Evolutionary conservation across 2,329 filamentous ascomycete genomes (phyloP).

Genomic region (Xylariaceae sp.): DNA sequence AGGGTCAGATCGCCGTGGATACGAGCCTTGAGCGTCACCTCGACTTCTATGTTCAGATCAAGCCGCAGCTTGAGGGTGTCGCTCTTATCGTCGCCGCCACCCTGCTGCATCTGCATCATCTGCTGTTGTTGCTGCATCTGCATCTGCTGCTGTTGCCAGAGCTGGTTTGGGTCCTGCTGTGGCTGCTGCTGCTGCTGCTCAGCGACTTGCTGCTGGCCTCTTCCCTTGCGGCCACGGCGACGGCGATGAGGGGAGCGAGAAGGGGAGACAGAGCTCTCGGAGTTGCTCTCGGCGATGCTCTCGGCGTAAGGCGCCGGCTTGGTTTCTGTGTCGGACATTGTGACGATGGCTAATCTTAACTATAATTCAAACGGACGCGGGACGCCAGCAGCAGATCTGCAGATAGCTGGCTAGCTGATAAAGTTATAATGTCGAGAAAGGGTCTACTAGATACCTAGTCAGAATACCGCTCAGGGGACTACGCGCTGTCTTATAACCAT

Average conservation of each 20-base stretch:
- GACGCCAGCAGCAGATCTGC: too few relatives aligned
- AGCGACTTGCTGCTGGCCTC: constrained; percentile 10
- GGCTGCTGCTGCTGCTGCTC: constrained; percentile 9
- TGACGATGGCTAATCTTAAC: not conserved
- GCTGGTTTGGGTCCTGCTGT: constrained; percentile 12
- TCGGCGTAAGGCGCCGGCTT: constrained; percentile 19
- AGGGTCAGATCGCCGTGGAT: constrained; percentile 80
- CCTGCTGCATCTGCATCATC: constrained; percentile 14
- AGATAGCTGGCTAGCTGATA: too few relatives aligned
- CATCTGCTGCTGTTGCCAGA: constrained; percentile 16
- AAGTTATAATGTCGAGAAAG: not conserved
- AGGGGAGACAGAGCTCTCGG: constrained; percentile 18
- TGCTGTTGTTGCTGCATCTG: constrained; percentile 14
- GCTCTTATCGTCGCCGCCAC: constrained; percentile 35
- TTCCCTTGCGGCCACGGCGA: constrained; percentile 17
- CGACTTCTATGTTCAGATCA: constrained; percentile 77
- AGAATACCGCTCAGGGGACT: not conserved
- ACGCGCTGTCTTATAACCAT: constrained; percentile 5
- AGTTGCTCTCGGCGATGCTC: constrained; percentile 20
- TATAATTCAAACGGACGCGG: too few relatives aligned
- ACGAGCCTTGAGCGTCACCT: constrained; percentile 82
- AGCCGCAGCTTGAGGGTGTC: constrained; percentile 67
- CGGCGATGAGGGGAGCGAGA: constrained; percentile 19
- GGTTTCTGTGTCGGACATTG: constrained; percentile 17
- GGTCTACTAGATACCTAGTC: not conserved